phyloP scores from a whole-genome alignment of 176 grass and related monocot species.

The Pharus latifolius region DNA sequence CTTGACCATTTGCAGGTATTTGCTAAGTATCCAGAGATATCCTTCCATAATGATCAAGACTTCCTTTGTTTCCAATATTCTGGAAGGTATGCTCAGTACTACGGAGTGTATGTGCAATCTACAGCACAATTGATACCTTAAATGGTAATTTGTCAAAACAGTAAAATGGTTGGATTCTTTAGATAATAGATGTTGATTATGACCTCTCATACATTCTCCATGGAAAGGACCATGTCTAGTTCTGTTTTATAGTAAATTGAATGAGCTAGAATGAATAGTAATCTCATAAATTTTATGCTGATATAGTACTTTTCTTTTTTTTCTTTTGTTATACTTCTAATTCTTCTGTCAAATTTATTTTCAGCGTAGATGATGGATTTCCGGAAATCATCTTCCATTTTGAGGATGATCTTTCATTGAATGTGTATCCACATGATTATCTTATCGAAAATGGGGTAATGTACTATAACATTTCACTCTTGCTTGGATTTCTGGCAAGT shows the following conservation, averaged over 20 bases:
- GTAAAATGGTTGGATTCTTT: too few relatives aligned
- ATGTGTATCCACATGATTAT: constrained; percentile 91
- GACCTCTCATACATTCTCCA: neutral
- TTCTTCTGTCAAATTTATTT: neutral
- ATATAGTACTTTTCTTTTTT: neutral
- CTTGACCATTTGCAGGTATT: constrained; percentile 54
- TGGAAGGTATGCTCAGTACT: constrained; percentile 48
- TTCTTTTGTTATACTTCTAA: constrained; percentile 16
- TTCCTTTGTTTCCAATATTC: constrained; percentile 64
- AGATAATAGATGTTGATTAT: neutral
- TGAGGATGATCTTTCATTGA: constrained; percentile 54
- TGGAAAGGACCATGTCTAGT: neutral
- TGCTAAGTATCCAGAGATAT: constrained; percentile 35
- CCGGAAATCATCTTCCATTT: constrained; percentile 70
- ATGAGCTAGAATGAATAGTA: neutral
- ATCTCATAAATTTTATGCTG: neutral
- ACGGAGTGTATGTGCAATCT: too few relatives aligned
- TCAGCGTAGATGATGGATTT: constrained; percentile 82
- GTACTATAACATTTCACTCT: constrained; percentile 1
- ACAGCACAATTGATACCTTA: too few relatives aligned
- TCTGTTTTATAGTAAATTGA: neutral
- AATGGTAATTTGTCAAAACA: too few relatives aligned
- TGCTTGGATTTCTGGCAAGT: neutral
- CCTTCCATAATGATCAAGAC: constrained; percentile 35
- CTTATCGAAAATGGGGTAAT: constrained; percentile 83